Percentiles rank a stretch among this genome's conserved stretches.
Conservation (phyloP, 805 yeast genomes). For the Cyberlindnera xylosilytica region DNA sequence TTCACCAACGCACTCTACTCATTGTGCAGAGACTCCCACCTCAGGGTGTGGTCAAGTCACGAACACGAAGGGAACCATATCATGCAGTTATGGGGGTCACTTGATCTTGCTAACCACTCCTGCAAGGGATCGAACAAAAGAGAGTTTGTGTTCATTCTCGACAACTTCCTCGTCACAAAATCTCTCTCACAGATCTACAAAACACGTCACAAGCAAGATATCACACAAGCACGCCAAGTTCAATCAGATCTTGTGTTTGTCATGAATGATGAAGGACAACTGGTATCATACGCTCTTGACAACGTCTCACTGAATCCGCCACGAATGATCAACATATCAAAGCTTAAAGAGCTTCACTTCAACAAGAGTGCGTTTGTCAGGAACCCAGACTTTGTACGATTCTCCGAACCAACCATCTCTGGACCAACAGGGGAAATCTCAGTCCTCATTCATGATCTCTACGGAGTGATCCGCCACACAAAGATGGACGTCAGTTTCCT, state of each 20-base stretch:
- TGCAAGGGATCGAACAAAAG: conserved; percentile 13
- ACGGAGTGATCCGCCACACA: conserved; percentile 36
- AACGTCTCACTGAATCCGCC: conserved; percentile 57
- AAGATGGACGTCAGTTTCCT: conserved; percentile 27
- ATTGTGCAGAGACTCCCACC: conserved; percentile 50
- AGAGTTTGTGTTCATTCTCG: conserved; percentile 38
- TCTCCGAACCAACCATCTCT: conserved; percentile 32
- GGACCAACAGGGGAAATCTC: conserved; percentile 31
- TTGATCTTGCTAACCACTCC: conserved; percentile 28
- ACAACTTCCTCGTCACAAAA: conserved; percentile 20
- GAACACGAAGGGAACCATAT: conserved; percentile 56
- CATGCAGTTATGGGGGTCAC: conserved; percentile 54
- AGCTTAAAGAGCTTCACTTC: conserved; percentile 30
- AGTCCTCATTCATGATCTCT: conserved; percentile 43
- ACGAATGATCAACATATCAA: conserved; percentile 41
- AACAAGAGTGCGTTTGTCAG: conserved; percentile 27
- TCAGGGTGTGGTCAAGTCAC: conserved; percentile 70
- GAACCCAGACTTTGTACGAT: conserved; percentile 33
- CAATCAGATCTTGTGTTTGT: conserved; percentile 41
- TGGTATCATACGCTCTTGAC: conserved; percentile 43
- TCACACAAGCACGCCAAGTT: conserved; percentile 1
- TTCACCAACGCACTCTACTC: conserved; percentile 61
- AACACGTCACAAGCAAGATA: conserved; percentile 16
- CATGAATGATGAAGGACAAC: conserved; percentile 37
- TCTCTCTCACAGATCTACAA: conserved; percentile 13